Percentiles rank a stretch among this genome's conserved stretches.
These are phyloP conservation scores for Lasiosphaeria miniovina DNA, from an alignment of 495 filamentous ascomycete species.

Conservation along the genomic window DNA sequence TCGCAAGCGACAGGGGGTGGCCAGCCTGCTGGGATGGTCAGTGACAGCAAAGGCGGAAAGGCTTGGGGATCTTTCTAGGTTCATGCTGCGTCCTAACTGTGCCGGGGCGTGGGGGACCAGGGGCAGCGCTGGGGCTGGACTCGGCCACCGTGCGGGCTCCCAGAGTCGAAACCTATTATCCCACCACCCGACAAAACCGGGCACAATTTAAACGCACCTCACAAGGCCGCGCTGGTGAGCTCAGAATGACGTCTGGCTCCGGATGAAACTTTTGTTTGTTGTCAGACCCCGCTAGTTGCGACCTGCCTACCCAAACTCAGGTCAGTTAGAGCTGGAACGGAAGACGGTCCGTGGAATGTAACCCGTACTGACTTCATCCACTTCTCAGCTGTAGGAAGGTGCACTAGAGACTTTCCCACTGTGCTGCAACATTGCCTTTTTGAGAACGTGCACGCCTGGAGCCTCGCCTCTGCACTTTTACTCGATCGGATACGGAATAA, in stretches of 20 bases:
- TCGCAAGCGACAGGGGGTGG: too few species aligned
- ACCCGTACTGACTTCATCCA: background rate
- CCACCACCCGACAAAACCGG: too few species aligned
- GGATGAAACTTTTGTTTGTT: background rate
- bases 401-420: background rate
- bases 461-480: conserved; percentile 1
- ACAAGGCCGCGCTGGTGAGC: background rate
- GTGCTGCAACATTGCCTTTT: background rate
- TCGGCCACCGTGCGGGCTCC: too few species aligned
- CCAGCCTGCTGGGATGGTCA: too few species aligned
- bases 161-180: too few species aligned
- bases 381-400: background rate
- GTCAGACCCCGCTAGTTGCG: background rate
- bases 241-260: background rate
- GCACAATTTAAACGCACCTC: too few species aligned
- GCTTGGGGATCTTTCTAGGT: too few species aligned
- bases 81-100: too few species aligned
- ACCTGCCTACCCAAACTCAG: background rate
- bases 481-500: background rate
- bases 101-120: too few species aligned
- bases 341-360: background rate
- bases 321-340: too few species aligned
- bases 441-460: background rate
- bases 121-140: too few species aligned
- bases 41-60: too few species aligned